Percentiles rank a stretch among this genome's conserved stretches.
Conservation (phyloP, 495 filamentous ascomycete species). For the Pyrenopolyporus hunteri region DNA sequence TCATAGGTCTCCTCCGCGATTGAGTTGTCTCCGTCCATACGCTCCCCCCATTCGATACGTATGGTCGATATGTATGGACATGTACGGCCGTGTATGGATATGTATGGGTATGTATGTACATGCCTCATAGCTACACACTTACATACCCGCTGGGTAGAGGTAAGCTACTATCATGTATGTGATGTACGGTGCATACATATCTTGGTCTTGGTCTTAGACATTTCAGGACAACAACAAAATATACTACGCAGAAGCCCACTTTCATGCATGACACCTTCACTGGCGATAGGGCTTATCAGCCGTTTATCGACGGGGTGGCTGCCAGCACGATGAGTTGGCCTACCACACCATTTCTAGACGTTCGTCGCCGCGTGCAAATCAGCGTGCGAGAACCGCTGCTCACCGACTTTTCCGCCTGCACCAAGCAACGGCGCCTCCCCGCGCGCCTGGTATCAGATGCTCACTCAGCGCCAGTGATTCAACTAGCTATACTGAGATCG, state of each 20-base stretch:
- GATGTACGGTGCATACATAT: conserved; percentile 18
- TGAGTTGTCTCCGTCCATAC: conserved; percentile 2
- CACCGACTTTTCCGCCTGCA: conserved; percentile 38
- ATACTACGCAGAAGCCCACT: conserved; percentile 30
- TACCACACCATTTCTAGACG: conserved; percentile 35
- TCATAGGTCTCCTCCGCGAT: conserved; percentile 10
- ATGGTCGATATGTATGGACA: no score
- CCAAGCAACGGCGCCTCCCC: conserved; percentile 26
- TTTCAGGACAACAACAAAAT: conserved; percentile 33
- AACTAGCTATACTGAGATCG: background rate
- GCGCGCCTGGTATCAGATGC: conserved; percentile 38
- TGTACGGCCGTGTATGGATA: no score
- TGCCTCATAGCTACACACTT: no score
- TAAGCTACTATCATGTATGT: conserved; percentile 13
- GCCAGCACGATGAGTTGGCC: conserved; percentile 40
- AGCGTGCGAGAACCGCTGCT: conserved; percentile 25
- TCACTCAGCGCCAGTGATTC: conserved; percentile 7
- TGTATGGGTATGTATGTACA: no score
- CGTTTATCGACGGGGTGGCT: conserved; percentile 29
- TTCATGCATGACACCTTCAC: conserved; percentile 35
- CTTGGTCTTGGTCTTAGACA: conserved; percentile 28
- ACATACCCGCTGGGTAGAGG: background rate
- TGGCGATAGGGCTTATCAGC: conserved; percentile 37
- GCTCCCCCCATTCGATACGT: conserved; percentile 1
- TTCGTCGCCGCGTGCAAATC: conserved; percentile 36